These are phyloP conservation scores for Amaranthus cruentus DNA, from an alignment of 148 eudicot genomes.

Conservation along the genomic window DNA sequence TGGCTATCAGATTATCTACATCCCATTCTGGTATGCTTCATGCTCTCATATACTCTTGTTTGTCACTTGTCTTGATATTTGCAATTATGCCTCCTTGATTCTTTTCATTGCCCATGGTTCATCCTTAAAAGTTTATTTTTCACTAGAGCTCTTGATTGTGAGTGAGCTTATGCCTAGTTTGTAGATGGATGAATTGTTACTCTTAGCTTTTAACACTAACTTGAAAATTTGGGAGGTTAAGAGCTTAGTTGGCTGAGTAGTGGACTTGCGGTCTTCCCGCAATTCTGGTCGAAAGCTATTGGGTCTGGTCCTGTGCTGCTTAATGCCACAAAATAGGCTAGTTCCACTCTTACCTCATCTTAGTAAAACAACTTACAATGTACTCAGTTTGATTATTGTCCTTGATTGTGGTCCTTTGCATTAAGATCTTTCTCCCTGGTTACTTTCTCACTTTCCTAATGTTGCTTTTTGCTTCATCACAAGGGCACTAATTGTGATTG, in stretches of 20 bases:
- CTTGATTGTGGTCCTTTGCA: not conserved
- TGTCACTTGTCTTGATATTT: constrained; percentile 3
- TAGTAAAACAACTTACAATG: not conserved
- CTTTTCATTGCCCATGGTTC: not conserved
- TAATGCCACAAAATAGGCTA: not conserved
- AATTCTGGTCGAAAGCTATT: not conserved
- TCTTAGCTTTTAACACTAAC: not conserved
- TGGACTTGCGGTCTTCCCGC: not conserved
- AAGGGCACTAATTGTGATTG: not conserved
- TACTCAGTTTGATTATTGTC: not conserved
- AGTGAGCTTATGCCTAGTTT: not conserved
- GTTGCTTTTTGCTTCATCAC: not conserved
- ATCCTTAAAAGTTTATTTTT: not conserved
- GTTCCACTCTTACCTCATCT: not conserved
- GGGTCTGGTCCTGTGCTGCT: too few relatives aligned
- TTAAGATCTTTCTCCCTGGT: not conserved
- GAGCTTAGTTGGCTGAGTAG: not conserved
- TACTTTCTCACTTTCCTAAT: not conserved
- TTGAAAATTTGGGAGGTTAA: not conserved
- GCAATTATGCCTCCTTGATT: not conserved
- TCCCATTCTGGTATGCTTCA: constrained; percentile 40
- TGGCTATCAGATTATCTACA: constrained; percentile 42
- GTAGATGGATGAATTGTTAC: not conserved
- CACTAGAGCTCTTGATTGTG: not conserved
- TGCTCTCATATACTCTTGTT: not conserved